Base-by-base conservation (phyloP, 164 flowering plant species). In the Liriodendron chinense region DNA sequence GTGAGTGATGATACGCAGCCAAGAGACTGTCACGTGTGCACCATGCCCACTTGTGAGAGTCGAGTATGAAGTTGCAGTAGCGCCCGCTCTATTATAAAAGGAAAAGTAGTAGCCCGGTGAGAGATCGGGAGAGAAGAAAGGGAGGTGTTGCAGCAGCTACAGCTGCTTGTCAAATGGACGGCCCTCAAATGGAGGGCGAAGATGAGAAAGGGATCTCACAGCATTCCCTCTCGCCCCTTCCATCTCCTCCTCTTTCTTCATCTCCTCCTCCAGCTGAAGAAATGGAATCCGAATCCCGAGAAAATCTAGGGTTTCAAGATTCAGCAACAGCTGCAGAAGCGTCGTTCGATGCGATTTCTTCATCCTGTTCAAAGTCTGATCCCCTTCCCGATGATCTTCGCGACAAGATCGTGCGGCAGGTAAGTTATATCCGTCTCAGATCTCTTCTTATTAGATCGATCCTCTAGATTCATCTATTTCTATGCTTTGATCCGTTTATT, bases 391-490 rank as follows among this genome's bases (percentile, higher is more conserved):
- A 80, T 66, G 80, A 77, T 47, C 80, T 77, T 34, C 56, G 70
- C 28, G 77, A 77, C 16, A 80, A 70, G 77, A 80, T 80, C 68
- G 74, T 80, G 22, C 74, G 66, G 62, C 82, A 80, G 82, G 82
- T 61, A 49, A 56, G 25, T n/a, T 24, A 22, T 63, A 13, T 65
- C 53, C 50, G 20, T 2, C 43, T 34, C 43, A 34, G 5, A 34
- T 34, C 4, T 8, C 18, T 18, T 67, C 61, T 26, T 6, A 26
- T 22, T 12, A 6, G 4, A 63, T 9, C 26, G 23, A 18, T 8
- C 3, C 23, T 22, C 3, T 22, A 22, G 1, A n/a, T n/a, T 47
- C 48, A 34, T 16, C 5, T 16, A 14, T 5, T 16, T 70, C 53
- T n/a, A n/a, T n/a, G n/a, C n/a, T n/a, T n/a, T 49, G 28, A 53